Conservation (phyloP, 345 rosid genomes). For the Eucalyptus sp. region DNA sequence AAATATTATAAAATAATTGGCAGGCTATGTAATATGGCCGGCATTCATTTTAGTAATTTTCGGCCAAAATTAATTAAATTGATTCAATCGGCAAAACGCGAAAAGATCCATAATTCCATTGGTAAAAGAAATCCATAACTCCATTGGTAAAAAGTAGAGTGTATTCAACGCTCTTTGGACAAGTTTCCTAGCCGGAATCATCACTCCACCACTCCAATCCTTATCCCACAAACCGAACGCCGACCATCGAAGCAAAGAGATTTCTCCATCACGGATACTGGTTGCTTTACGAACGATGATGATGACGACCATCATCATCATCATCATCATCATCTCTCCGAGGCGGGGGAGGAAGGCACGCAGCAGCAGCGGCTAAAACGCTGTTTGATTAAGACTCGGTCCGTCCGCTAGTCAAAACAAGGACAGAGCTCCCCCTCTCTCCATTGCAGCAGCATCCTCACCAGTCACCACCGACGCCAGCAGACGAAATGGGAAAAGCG, state of each 20-base stretch:
- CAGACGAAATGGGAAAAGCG: neutral
- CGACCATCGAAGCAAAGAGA: neutral
- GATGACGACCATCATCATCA: neutral
- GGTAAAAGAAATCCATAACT: too few relatives aligned
- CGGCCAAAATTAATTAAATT: too few relatives aligned
- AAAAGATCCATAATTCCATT: fast-evolving
- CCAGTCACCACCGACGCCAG: neutral
- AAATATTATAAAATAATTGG: too few relatives aligned
- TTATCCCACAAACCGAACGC: neutral
- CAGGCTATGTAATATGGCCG: fast-evolving
- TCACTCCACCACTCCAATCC: neutral
- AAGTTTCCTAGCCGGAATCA: neutral
- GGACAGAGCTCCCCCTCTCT: neutral
- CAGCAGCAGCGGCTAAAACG: neutral
- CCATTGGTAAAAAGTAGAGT: too few relatives aligned
- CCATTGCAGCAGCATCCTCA: neutral
- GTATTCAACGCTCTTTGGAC: too few relatives aligned
- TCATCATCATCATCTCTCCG: too few relatives aligned
- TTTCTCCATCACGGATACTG: neutral
- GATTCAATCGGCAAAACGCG: fast-evolving
- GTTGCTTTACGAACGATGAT: neutral
- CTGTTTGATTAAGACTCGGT: neutral
- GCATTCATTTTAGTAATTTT: fast-evolving
- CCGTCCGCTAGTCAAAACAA: neutral
- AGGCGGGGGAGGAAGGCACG: neutral